These are phyloP conservation scores for Penicillium nucicola DNA, from an alignment of 495 filamentous ascomycete genomes.

Conservation along the genomic window DNA sequence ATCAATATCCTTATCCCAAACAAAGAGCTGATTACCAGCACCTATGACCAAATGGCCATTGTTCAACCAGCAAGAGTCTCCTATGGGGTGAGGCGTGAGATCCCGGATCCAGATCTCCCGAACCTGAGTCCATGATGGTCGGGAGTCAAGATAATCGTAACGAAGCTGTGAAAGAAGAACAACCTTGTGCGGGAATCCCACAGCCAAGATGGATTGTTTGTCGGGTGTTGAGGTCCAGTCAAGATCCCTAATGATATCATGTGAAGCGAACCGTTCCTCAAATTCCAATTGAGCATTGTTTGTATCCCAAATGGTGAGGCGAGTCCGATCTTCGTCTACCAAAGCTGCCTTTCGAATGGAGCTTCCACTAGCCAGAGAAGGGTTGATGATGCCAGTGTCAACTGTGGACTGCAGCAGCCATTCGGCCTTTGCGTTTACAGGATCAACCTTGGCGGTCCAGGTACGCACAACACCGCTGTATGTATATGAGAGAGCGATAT, in stretches of 20 bases:
- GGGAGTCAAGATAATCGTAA: slow-evolving; percentile 87
- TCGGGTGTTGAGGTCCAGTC: slow-evolving; percentile 96
- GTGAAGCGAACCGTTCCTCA: slow-evolving; percentile 64
- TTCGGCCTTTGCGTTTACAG: slow-evolving; percentile 52
- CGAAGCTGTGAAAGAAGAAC: slow-evolving; percentile 86
- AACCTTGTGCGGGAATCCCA: slow-evolving; percentile 84
- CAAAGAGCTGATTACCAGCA: slow-evolving; percentile 89
- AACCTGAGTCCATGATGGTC: slow-evolving; percentile 86
- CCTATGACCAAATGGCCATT: slow-evolving; percentile 82
- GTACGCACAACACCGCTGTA: slow-evolving; percentile 71
- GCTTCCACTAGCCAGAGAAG: slow-evolving; percentile 79
- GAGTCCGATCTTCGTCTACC: slow-evolving; percentile 68
- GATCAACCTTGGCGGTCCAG: slow-evolving; percentile 79
- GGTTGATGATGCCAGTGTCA: slow-evolving; percentile 71
- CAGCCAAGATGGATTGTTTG: slow-evolving; percentile 84
- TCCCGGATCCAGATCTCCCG: slow-evolving; percentile 77
- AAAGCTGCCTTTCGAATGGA: slow-evolving; percentile 84
- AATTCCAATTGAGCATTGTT: slow-evolving; percentile 80
- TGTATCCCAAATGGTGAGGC: slow-evolving; percentile 89
- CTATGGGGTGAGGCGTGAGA: slow-evolving; percentile 86
- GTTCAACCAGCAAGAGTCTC: slow-evolving; percentile 86
- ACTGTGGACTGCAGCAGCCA: slow-evolving; percentile 85
- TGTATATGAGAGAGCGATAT: slow-evolving; percentile 86
- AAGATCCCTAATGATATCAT: slow-evolving; percentile 78
- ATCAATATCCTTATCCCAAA: slow-evolving; percentile 74